A percentile compares a stretch with the other conserved stretches of the same genome.
These are phyloP conservation scores for Curvularia verruculosa DNA, from an alignment of 2,329 filamentous ascomycete genomes.

Conservation along the genomic window DNA sequence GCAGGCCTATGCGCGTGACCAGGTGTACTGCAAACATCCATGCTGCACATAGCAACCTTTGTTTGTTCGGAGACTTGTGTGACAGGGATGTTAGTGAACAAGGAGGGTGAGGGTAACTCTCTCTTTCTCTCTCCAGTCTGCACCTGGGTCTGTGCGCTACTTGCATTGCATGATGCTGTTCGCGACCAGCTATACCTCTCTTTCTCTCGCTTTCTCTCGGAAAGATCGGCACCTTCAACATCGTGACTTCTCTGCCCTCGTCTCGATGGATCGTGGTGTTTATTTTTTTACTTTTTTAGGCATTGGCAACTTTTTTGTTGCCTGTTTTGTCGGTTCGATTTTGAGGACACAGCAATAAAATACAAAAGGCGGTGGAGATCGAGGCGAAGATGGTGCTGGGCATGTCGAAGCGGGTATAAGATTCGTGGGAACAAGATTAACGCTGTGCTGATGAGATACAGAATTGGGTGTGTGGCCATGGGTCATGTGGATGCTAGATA, in stretches of 20 bases:
- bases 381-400: not conserved
- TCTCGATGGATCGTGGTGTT: not conserved
- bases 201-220: not conserved
- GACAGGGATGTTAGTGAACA: not conserved
- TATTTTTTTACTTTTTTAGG: not conserved
- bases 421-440: not conserved
- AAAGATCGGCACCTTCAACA: not conserved
- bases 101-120: slow-evolving; percentile 2
- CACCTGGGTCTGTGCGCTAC: not conserved
- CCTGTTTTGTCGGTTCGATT: not conserved
- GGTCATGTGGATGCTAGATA: not conserved
- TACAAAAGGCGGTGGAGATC: not conserved
- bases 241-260: not conserved
- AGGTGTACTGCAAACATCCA: too few relatives aligned
- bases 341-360: not conserved
- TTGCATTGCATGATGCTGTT: not conserved
- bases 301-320: not conserved
- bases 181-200: not conserved
- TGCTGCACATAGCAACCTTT: not conserved
- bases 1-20: not conserved
- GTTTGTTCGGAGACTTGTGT: slow-evolving; percentile 3
- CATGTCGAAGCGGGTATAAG: too few relatives aligned
- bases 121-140: not conserved
- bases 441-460: not conserved
- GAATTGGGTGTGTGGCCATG: not conserved